phyloP scores from a whole-genome alignment of 2,329 filamentous ascomycete genomes.

The Lecanicillium sp. region DNA sequence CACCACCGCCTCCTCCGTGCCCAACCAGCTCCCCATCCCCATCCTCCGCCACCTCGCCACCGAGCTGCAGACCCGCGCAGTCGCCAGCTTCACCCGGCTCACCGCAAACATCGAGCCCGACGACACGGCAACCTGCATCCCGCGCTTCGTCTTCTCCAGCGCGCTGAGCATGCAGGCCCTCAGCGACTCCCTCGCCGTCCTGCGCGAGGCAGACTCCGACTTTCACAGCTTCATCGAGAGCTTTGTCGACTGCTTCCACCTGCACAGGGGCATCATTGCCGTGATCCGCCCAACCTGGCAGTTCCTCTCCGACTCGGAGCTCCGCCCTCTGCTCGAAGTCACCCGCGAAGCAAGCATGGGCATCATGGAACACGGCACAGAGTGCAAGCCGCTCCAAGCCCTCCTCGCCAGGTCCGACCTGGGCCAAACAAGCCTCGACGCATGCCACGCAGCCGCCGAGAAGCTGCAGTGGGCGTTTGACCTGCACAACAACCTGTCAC shows the following conservation, averaged over 20 bases:
- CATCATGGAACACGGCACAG: slow-evolving; percentile 5
- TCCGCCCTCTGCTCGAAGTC: slow-evolving; percentile 6
- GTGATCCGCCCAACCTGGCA: slow-evolving; percentile 8
- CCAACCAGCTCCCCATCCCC: slow-evolving; percentile 6
- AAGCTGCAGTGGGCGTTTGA: slow-evolving; percentile 11
- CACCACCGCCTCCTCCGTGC: slow-evolving; percentile 7
- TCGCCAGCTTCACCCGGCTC: slow-evolving; percentile 28
- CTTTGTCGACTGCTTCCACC: slow-evolving; percentile 10
- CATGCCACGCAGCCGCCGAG: slow-evolving; percentile 10
- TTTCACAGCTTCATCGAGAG: slow-evolving; percentile 10
- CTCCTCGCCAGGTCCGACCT: slow-evolving; percentile 7
- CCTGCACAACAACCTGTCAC: slow-evolving; percentile 8
- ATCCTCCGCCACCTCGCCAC: slow-evolving; percentile 29
- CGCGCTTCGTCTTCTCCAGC: slow-evolving; percentile 36
- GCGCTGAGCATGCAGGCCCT: slow-evolving; percentile 38
- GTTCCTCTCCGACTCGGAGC: slow-evolving; percentile 10
- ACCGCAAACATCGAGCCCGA: slow-evolving; percentile 14
- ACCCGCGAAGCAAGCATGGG: slow-evolving; percentile 7
- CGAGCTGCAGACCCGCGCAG: slow-evolving; percentile 34
- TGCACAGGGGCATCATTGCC: slow-evolving; percentile 9
- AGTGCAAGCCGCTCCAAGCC: slow-evolving; percentile 5
- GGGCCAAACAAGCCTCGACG: slow-evolving; percentile 6
- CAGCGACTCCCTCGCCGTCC: slow-evolving; percentile 34
- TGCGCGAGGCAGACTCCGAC: slow-evolving; percentile 23
- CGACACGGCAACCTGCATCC: slow-evolving; percentile 22